Base-by-base conservation (phyloP, 2,329 filamentous ascomycete species). In the Amylocarpus encephaloides region DNA sequence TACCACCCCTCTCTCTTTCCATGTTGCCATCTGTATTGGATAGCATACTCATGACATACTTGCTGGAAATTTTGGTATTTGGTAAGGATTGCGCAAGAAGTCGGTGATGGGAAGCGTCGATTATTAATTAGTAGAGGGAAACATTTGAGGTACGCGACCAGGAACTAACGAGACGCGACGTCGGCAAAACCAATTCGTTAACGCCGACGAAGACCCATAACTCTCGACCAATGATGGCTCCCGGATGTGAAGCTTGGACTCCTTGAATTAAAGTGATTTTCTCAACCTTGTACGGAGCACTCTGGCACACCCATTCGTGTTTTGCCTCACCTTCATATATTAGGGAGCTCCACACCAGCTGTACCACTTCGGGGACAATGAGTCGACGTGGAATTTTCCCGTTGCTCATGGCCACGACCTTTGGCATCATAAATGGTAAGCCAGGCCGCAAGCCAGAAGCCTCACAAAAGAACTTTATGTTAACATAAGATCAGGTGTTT, bases 1-100 rank as follows among this genome's bases (percentile, higher is more conserved):
- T 16, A 67, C 65, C 43, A 60, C 60, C 47, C 64, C 64, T 59
- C 55, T 63, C 56, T 65, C 62, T 58, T 66, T 67, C 65, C 65
- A 67, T 55, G 53, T 55, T 54, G 64, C 61, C 64, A 67, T 67
- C 29, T 39, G 40, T 46, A 16, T 49, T 40, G 15, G 48, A 42
- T 56, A 47, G 51, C 62, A 64, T 62, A 48, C 46, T 62, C 49
- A 33, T 38, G 12, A 43, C 10, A 41, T 16, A 26, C n/a, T 15
- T 29, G 18, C 3, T 15, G 13, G 9, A 9, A 13, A 42, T 45
- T 16, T n/a, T 11, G 42, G 26, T 11, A 29, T 26, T 39, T 38
- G 36, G n/a, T 43, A n/a, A 39, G 18, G 42, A 32, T 15, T 3
- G 12, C n/a, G 34, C 4, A 34, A 45, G 46, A 44, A 36, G 39